Conservation (phyloP, 2,329 filamentous ascomycete species). For the Botrytis fabae region DNA sequence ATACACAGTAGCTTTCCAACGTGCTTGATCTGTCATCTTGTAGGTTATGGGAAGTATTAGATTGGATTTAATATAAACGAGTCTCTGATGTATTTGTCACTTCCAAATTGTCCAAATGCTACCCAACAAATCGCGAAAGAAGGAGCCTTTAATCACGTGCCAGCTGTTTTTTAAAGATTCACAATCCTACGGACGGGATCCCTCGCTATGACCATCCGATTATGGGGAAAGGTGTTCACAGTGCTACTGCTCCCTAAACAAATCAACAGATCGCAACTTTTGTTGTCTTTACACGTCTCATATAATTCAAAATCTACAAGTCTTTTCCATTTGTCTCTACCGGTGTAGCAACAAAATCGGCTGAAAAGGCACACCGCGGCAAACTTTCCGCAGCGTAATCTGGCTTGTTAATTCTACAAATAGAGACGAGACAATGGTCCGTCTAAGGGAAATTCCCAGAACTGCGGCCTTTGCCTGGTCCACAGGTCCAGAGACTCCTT, state of each 20-base stretch:
- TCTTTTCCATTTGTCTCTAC: background rate
- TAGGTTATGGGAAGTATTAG: background rate
- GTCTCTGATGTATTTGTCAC: background rate
- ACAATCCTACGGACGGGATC: slow-evolving; percentile 2
- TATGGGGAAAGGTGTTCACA: slow-evolving; percentile 26
- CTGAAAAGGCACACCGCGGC: slow-evolving; percentile 19
- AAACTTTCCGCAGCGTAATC: slow-evolving; percentile 17
- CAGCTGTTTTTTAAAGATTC: slow-evolving; percentile 14
- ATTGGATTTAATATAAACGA: background rate
- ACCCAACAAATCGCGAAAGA: slow-evolving; percentile 6
- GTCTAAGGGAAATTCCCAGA: slow-evolving; percentile 91
- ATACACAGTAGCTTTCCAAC: slow-evolving; percentile 89
- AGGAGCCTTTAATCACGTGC: slow-evolving; percentile 15
- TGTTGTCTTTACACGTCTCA: background rate
- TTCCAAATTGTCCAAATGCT: background rate
- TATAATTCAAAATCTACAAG: background rate
- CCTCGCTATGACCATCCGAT: slow-evolving; percentile 23
- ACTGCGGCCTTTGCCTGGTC: slow-evolving; percentile 98
- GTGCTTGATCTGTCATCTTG: slow-evolving; percentile 75
- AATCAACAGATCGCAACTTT: slow-evolving; percentile 18
- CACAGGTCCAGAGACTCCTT: slow-evolving; percentile 72
- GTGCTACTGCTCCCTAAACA: slow-evolving; percentile 19
- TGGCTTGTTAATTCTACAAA: slow-evolving; percentile 19
- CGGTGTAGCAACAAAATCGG: background rate
- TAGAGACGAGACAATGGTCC: slow-evolving; percentile 67